A percentile compares a stretch with the other conserved stretches of the same genome.
phyloP scores from a whole-genome alignment of 768 basidiomycete genomes.

The Polyporus arcularius region DNA sequence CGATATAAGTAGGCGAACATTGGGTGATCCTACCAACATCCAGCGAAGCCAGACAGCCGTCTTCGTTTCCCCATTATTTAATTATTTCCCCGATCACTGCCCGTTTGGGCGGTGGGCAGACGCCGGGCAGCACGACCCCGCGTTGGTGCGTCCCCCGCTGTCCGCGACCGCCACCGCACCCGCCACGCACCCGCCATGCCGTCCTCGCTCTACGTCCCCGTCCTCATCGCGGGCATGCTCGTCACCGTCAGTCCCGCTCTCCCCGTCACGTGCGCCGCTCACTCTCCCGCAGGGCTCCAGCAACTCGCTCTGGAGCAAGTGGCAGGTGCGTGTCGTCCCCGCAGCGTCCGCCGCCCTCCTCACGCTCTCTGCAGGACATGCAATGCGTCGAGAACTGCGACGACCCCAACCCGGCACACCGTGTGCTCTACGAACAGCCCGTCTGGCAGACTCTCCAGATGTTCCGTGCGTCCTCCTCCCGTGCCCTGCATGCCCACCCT shows the following conservation, averaged over 20 bases:
- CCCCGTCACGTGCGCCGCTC: neutral
- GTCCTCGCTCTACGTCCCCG: conserved; percentile 64
- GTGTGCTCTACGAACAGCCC: conserved; percentile 89
- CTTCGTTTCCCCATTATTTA: conserved; percentile 10
- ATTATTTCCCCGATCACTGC: conserved; percentile 12
- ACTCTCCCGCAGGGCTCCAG: conserved; percentile 58
- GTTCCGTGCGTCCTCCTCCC: conserved; percentile 63
- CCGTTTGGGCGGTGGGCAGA: neutral
- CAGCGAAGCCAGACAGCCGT: conserved; percentile 7
- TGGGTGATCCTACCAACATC: conserved; percentile 17
- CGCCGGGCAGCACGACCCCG: neutral
- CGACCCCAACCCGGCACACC: conserved; percentile 57
- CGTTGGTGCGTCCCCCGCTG: neutral
- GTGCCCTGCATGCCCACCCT: conserved; percentile 12
- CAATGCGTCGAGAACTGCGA: conserved; percentile 96
- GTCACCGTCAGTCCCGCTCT: conserved; percentile 58
- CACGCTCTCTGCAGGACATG: conserved; percentile 67
- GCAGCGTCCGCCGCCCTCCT: neutral
- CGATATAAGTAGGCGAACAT: conserved; percentile 67
- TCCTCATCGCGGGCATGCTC: conserved; percentile 92
- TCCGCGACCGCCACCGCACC: conserved; percentile 26
- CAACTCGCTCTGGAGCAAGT: conserved; percentile 83
- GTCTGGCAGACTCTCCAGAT: conserved; percentile 92
- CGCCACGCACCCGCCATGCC: conserved; percentile 50
- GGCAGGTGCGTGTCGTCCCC: conserved; percentile 54